Base-by-base conservation (phyloP, 495 filamentous ascomycete species). In the Trichocladium uniseriatum region DNA sequence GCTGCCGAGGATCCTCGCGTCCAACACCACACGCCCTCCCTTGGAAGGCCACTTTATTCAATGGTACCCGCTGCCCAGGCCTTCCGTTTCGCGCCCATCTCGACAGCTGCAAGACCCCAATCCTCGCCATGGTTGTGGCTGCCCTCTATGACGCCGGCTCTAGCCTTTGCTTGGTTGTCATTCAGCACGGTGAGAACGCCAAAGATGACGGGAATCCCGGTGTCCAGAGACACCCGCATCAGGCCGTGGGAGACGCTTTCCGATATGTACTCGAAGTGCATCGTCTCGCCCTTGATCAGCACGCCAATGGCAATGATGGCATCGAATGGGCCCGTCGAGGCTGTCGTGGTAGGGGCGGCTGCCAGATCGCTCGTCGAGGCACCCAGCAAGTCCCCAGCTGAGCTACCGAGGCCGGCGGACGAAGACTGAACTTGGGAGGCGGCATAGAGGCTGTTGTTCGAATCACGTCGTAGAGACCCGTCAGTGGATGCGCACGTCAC, bases 251-350 rank as follows among this genome's bases (percentile, higher is more conserved):
- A 85, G 18, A 91, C 87, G 32, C 86, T 82, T 52, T 94, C 89
- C n/a, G 90, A 75, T 51, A 96, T 96, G 65, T 96, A 95, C 67
- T 98, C 90, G 58, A 97, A 97, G 64, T 98, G 92, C 86, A 94
- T 95, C 15, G 92, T 98, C 62, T 94, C 86, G 55, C 92, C 92
- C 72, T 98, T 98, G 66, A 98, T 95, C 22, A 98, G 78, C 35
- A 94, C 90, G 40, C 92, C 92, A 55, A 98, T 89, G 47, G 92
- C 89, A 51, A 98, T 87, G 41, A 97, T 79, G 32, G 94, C 90
- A 62, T 96, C 89, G 63, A 96, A 96, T 8, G 87, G 81, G 15
- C 76, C 73, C 45, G 69, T 74, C 0, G 69, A 54, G 8, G 69
- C 56, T 1, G 70, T 34, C 37, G 55, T 47, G 3, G 68, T 36